Percentiles rank a stretch among this genome's conserved stretches.
Evolutionary conservation across 345 rosid genomes (phyloP).

Genomic region (Erucastrum elatum): DNA sequence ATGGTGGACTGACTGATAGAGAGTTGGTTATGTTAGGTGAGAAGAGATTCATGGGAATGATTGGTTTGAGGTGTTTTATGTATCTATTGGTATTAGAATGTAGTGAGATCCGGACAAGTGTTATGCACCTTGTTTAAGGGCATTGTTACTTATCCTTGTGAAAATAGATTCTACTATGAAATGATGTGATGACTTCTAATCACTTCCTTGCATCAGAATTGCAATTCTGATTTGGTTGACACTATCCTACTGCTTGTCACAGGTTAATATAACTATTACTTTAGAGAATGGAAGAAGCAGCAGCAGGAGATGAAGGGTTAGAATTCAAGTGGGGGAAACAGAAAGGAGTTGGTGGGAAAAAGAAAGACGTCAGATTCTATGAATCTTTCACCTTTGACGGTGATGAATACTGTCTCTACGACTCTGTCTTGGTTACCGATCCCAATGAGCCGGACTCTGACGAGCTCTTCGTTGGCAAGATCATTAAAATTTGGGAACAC

Average conservation of each 20-base stretch:
- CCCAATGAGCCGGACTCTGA: constrained; percentile 53
- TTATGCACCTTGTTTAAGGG: neutral
- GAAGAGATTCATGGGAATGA: constrained; percentile 3
- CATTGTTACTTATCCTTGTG: neutral
- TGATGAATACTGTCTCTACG: constrained; percentile 64
- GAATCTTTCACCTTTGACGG: constrained; percentile 73
- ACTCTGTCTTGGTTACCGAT: constrained; percentile 55
- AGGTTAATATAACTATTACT: constrained; percentile 14
- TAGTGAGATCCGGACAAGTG: neutral
- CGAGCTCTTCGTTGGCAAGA: constrained; percentile 71
- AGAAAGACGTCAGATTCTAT: constrained; percentile 62
- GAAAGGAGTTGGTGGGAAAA: constrained; percentile 61
- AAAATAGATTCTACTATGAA: neutral
- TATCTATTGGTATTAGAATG: constrained; percentile 5
- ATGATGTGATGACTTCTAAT: too few relatives aligned
- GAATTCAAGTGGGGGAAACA: constrained; percentile 77
- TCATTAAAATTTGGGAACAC: constrained; percentile 73
- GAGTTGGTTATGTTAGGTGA: neutral
- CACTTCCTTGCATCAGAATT: neutral
- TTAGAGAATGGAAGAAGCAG: constrained; percentile 55
- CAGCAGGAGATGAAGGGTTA: constrained; percentile 41
- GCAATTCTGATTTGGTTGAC: constrained; percentile 1
- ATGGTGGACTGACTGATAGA: neutral
- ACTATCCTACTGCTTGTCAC: neutral
- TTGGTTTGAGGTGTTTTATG: neutral